Base-by-base conservation (phyloP, 192 early-diverging fungal species). In the Gaertneriomyces sp. region DNA sequence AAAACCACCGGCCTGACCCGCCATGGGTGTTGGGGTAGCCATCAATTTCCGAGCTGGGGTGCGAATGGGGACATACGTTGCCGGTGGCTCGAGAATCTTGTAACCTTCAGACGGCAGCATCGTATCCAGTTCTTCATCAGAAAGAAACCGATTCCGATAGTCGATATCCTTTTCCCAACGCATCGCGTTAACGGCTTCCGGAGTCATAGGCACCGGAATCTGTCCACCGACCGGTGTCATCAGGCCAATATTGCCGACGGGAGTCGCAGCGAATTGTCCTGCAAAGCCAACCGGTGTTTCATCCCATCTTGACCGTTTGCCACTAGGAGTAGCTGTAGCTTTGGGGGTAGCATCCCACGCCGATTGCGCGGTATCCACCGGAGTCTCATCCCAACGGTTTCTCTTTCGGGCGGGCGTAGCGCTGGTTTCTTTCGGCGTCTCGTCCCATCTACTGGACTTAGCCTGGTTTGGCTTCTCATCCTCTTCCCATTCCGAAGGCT, bases 41-140 rank as follows among this genome's bases (percentile, higher is more conserved):
- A 85, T 92, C 52, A 99, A 77, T 66, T 99, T 98, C 53, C 97
- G 90, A 4, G 91, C 90, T 1, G 97, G 94, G 11, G 97, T 99
- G 53, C 92, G 90, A 60, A 98, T 98, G 19, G 97, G 95, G 45
- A 84, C 77, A 66, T 99, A 99, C 0, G 83, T 85, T 0, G 85
- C 63, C 6, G 94, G 97, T 5, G 93, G 91, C 4, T 95, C 93
- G 39, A 99, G 73, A 55, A 97, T 90, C 64, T 86, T 89, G 80
- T 95, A 99, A 7, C 97, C 95, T 41, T 87, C 82, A 2, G 79
- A 65, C 3, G 97, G 97, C 53, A 99, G 88, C 85, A 99, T 88
- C 20, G 87, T 82, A 66, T 99, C 91, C n/a, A 98, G 85, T 68
- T 98, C 95, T 42, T 92, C 94, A 72, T 99, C 97, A 2, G 92